A percentile compares a stretch with the other conserved stretches of the same genome.
These are phyloP conservation scores for Diaporthe ampelina DNA, from an alignment of 2,329 filamentous ascomycete genomes.

Conservation along the genomic window DNA sequence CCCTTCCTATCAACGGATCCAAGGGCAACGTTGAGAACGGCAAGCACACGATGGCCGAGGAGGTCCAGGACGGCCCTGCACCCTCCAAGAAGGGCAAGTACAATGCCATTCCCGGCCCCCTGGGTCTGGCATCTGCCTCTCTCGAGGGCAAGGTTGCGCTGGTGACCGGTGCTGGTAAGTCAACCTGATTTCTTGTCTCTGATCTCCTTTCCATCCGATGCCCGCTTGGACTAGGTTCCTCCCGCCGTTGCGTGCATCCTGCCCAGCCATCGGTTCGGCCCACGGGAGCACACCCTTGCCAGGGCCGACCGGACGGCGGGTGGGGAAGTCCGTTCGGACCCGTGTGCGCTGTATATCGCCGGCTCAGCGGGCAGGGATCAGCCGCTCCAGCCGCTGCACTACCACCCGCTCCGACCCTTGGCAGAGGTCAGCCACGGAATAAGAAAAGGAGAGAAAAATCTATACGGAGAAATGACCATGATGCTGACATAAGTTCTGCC, in stretches of 20 bases:
- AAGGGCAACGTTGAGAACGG: slow-evolving; percentile 18
- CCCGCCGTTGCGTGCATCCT: slow-evolving; percentile 14
- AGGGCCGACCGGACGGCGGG: slow-evolving; percentile 17
- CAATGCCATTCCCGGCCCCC: slow-evolving; percentile 55
- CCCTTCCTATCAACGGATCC: not conserved
- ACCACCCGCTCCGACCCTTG: not conserved
- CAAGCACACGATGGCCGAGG: slow-evolving; percentile 36
- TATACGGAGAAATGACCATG: not conserved
- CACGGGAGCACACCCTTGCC: not conserved
- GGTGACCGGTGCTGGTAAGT: slow-evolving; percentile 56
- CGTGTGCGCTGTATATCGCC: not conserved
- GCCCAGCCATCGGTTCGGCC: slow-evolving; percentile 5
- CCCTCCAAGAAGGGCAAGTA: slow-evolving; percentile 50
- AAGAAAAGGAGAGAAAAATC: rapidly evolving
- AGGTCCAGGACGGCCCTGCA: slow-evolving; percentile 40
- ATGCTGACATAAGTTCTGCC: not conserved
- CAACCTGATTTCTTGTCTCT: not conserved
- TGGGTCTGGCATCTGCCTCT: slow-evolving; percentile 55
- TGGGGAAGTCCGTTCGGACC: slow-evolving; percentile 35
- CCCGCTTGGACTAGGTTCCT: not conserved
- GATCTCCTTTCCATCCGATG: not conserved
- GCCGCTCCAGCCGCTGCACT: not conserved
- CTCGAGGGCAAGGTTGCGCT: slow-evolving; percentile 56
- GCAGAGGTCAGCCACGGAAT: not conserved
- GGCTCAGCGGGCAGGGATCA: slow-evolving; percentile 18